These are phyloP conservation scores for Linnemannia elongata DNA, from an alignment of 192 early-diverging fungal species.

Conservation along the genomic window DNA sequence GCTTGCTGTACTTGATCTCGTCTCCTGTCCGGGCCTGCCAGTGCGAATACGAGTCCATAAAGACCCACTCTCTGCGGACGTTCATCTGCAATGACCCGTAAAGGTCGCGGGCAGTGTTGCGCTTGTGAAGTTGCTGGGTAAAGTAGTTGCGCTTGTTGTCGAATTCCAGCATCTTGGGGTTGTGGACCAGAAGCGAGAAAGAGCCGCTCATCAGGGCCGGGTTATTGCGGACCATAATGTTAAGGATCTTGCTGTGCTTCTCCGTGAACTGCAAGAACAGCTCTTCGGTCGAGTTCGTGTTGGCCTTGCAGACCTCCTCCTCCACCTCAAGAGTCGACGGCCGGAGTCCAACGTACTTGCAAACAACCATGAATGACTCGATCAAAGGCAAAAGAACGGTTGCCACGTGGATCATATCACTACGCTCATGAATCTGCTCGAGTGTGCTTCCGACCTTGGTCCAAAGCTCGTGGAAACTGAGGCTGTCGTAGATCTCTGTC, in stretches of 20 bases:
- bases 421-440: conserved; percentile 77
- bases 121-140: conserved; percentile 93
- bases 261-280: conserved; percentile 92
- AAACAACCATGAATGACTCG: conserved; percentile 98
- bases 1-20: conserved; percentile 93
- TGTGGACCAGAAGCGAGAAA: conserved; percentile 94
- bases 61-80: conserved; percentile 92
- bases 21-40: conserved; percentile 91
- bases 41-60: conserved; percentile 97
- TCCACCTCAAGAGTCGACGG: conserved; percentile 56
- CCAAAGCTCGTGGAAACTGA: conserved; percentile 81
- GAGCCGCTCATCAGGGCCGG: conserved; percentile 96
- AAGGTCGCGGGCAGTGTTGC: conserved; percentile 69
- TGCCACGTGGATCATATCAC: conserved; percentile 90
- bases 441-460: conserved; percentile 80
- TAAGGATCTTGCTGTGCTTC: conserved; percentile 94
- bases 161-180: conserved; percentile 97
- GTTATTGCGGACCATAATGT: conserved; percentile 98
- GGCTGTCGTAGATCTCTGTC: conserved; percentile 63
- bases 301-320: conserved; percentile 30
- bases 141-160: conserved; percentile 99
- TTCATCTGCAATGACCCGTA: conserved; percentile 86
- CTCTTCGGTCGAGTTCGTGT: conserved; percentile 67
- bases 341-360: conserved; percentile 80
- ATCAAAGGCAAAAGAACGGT: conserved; percentile 96